Percentiles rank a stretch among this genome's conserved stretches.
Evolutionary conservation across 352 stramenopile genomes (phyloP).

Genomic region (Phytophthora chlamydospora): DNA sequence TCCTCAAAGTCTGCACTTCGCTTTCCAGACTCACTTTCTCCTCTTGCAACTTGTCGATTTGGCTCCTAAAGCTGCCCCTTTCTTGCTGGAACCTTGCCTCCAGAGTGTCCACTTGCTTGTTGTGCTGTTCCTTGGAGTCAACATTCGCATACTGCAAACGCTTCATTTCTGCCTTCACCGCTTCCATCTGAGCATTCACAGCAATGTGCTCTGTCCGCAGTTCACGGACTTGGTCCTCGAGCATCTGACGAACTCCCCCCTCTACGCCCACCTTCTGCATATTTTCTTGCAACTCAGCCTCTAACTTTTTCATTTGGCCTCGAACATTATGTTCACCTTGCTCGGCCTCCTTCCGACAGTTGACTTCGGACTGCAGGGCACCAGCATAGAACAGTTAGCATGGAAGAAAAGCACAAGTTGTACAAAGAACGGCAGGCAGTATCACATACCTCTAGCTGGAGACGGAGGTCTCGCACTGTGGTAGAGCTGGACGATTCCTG

Average conservation of each 20-base stretch:
- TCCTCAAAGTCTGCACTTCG: conserved; percentile 68
- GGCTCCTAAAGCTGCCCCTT: conserved; percentile 36
- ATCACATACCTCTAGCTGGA: conserved; percentile 50
- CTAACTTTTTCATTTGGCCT: conserved; percentile 48
- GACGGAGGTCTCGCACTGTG: conserved; percentile 55
- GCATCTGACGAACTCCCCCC: conserved; percentile 68
- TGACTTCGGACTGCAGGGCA: conserved; percentile 30
- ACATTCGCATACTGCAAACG: conserved; percentile 45
- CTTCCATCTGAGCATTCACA: conserved; percentile 83
- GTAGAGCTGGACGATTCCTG: conserved; percentile 52
- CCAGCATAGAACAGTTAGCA: conserved; percentile 4
- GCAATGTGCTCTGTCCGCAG: conserved; percentile 76
- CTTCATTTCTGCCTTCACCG: conserved; percentile 77
- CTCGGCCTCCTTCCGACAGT: conserved; percentile 36
- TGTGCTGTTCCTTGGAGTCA: conserved; percentile 46
- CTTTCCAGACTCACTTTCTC: conserved; percentile 79
- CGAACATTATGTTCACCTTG: conserved; percentile 43
- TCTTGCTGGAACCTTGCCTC: conserved; percentile 53
- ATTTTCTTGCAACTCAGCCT: conserved; percentile 60
- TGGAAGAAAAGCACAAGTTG: conserved; percentile 3
- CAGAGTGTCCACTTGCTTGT: conserved; percentile 34
- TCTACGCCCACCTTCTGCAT: conserved; percentile 65
- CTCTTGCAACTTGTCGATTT: conserved; percentile 72
- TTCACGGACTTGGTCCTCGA: conserved; percentile 75
- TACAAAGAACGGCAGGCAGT: background rate